Evolutionary conservation across 441 rosid species (phyloP).

Genomic region (Euphorbia schlechtendalii): DNA sequence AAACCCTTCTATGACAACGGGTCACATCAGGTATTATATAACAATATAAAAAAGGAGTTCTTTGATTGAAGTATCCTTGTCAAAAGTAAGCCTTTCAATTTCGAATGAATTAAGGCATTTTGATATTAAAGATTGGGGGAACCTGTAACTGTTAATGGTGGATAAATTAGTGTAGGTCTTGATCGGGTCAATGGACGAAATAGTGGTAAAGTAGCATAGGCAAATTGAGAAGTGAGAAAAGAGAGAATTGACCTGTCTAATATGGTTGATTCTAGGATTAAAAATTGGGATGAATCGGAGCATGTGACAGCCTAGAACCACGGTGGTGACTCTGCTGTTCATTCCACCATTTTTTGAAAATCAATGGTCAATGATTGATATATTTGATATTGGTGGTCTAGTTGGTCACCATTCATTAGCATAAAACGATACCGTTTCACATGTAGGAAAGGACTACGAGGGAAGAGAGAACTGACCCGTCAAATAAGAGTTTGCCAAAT

Average conservation of each 20-base stretch:
- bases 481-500: too few species aligned
- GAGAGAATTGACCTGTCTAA: neutral
- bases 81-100: constrained; percentile 18
- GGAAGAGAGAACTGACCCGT: too few species aligned
- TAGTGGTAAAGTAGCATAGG: constrained; percentile 14
- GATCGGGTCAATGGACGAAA: constrained; percentile 9
- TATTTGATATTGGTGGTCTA: too few species aligned
- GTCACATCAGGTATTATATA: constrained; percentile 49
- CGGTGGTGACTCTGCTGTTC: neutral
- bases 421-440: too few species aligned
- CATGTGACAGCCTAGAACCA: constrained; percentile 25
- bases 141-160: constrained; percentile 21
- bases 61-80: constrained; percentile 32
- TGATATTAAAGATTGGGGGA: constrained; percentile 27
- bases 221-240: constrained; percentile 12
- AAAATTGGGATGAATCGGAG: constrained; percentile 28
- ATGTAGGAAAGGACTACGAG: too few species aligned
- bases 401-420: too few species aligned
- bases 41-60: constrained; percentile 44
- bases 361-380: neutral
- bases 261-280: constrained; percentile 2
- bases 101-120: constrained; percentile 18
- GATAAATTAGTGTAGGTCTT: constrained; percentile 27
- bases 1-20: constrained; percentile 46
- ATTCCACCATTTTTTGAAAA: neutral